Evolutionary conservation across 2,329 filamentous ascomycete genomes (phyloP).

Genomic region (Lachnellula willkommii): DNA sequence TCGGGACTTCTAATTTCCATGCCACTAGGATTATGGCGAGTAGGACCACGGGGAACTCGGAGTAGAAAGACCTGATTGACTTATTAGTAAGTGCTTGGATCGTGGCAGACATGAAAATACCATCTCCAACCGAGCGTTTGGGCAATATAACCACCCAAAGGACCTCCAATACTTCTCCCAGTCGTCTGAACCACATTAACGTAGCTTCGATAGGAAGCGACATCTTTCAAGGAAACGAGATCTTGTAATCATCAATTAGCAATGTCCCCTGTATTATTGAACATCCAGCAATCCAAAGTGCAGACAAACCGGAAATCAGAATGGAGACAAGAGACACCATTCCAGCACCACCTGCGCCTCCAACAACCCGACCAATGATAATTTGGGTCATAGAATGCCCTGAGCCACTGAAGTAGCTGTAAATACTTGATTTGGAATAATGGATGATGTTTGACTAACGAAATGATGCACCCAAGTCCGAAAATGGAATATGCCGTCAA

Average conservation of each 20-base stretch:
- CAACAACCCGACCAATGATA: constrained; percentile 47
- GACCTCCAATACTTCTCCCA: constrained; percentile 48
- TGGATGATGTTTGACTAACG: constrained; percentile 34
- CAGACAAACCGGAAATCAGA: constrained; percentile 42
- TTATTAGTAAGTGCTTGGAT: neutral
- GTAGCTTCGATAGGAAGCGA: constrained; percentile 49
- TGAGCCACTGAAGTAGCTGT: constrained; percentile 33
- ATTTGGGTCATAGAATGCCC: constrained; percentile 45
- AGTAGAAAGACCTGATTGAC: constrained; percentile 43
- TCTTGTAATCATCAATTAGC: constrained; percentile 31
- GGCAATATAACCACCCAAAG: constrained; percentile 47
- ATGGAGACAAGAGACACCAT: constrained; percentile 47
- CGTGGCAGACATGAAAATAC: constrained; percentile 27
- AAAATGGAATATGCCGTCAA: constrained; percentile 47
- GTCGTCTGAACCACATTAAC: constrained; percentile 48
- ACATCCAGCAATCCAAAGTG: neutral
- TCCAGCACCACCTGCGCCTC: constrained; percentile 47
- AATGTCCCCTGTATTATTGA: neutral
- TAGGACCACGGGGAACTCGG: constrained; percentile 48
- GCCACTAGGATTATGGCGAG: constrained; percentile 44
- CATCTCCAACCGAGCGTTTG: constrained; percentile 53
- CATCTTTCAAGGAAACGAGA: constrained; percentile 46
- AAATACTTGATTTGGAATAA: neutral
- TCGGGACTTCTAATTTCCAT: constrained; percentile 21
- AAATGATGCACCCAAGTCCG: constrained; percentile 35